Conservation (phyloP, 1,284 basidiomycete genomes). For the Microbotryum silenes-acaulis region DNA sequence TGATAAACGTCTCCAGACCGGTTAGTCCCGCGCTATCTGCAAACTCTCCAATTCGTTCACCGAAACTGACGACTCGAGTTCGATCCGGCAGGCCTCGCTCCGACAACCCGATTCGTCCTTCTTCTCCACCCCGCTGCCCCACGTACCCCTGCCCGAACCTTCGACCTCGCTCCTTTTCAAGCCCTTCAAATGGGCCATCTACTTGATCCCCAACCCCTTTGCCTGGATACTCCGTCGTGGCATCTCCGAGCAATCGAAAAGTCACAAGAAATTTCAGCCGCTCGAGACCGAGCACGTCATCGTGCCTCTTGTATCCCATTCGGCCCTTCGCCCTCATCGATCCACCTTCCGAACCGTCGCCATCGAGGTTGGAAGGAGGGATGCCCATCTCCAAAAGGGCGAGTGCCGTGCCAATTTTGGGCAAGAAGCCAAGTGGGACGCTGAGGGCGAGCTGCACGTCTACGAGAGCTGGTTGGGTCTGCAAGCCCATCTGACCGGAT, state of each 20-base stretch:
- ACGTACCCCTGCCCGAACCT: constrained; percentile 8
- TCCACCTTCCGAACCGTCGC: not conserved
- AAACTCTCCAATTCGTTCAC: no score
- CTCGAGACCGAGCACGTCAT: constrained; percentile 3
- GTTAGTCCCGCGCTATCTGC: constrained; percentile 3
- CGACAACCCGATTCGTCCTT: constrained; percentile 1
- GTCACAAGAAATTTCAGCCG: no score
- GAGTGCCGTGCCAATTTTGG: not conserved
- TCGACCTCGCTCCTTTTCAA: constrained; percentile 2
- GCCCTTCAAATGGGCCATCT: constrained; percentile 1
- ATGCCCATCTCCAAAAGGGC: not conserved
- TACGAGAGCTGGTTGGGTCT: constrained; percentile 16
- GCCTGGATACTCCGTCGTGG: no score
- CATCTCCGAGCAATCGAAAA: no score
- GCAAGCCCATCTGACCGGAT: constrained; percentile 16
- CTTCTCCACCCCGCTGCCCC: constrained; percentile 11
- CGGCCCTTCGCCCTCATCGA: not conserved
- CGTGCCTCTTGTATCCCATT: constrained; percentile 6
- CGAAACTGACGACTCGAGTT: not conserved
- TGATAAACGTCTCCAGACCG: constrained; percentile 11
- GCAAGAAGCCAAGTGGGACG: not conserved
- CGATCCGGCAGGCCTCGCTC: not conserved
- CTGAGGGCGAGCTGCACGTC: constrained; percentile 18
- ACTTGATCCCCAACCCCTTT: not conserved
- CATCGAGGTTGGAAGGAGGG: not conserved